Percentiles rank a stretch among this genome's conserved stretches.
Evolutionary conservation across 2,329 filamentous ascomycete genomes (phyloP).

Genomic region (Meredithiella fracta): DNA sequence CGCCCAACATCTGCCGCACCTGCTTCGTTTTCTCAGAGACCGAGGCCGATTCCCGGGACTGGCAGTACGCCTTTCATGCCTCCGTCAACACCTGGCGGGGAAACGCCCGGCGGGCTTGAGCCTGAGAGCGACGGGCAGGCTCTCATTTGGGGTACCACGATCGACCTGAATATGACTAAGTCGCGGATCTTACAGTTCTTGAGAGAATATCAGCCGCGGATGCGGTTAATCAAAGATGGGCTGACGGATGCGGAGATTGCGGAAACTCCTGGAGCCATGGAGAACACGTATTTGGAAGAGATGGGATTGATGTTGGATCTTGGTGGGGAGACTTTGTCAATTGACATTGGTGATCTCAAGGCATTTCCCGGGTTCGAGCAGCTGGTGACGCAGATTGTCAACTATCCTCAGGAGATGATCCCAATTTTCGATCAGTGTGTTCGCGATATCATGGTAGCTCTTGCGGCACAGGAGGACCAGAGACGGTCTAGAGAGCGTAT

Average conservation of each 20-base stretch:
- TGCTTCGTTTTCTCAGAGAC: constrained; percentile 22
- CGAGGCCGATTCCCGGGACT: constrained; percentile 17
- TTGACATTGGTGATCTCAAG: constrained; percentile 80
- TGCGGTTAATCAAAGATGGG: constrained; percentile 83
- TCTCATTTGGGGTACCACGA: constrained; percentile 89
- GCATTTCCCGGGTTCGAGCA: constrained; percentile 85
- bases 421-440: constrained; percentile 90
- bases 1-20: constrained; percentile 5
- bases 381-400: constrained; percentile 86
- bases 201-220: constrained; percentile 80
- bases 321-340: constrained; percentile 66
- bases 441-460: constrained; percentile 82
- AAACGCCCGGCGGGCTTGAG: constrained; percentile 46
- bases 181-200: constrained; percentile 59
- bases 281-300: constrained; percentile 69
- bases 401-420: constrained; percentile 90
- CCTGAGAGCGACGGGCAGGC: constrained; percentile 4
- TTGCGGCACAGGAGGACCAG: constrained; percentile 66
- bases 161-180: constrained; percentile 82
- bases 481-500: constrained; percentile 20
- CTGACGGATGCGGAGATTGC: constrained; percentile 59
- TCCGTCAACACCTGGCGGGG: constrained; percentile 10
- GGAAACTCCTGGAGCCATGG: constrained; percentile 52
- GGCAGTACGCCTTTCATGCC: constrained; percentile 10
- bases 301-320: constrained; percentile 83